These are phyloP conservation scores for Flaveria sonorensis DNA, from an alignment of 129 eudicot genomes.

Conservation along the genomic window DNA sequence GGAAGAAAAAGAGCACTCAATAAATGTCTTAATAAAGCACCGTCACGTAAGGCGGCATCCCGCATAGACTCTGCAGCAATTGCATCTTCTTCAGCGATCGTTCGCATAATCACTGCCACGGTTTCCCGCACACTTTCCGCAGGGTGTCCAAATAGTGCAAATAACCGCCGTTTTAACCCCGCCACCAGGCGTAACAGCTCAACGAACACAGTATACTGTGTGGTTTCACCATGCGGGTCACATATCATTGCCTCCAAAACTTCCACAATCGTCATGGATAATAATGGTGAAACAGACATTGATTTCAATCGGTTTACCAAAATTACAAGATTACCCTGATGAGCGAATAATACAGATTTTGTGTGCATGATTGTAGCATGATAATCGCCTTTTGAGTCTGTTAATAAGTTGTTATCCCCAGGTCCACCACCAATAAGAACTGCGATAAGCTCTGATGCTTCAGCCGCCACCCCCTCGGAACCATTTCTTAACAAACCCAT, in stretches of 20 bases:
- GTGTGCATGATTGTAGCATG: constrained; percentile 97
- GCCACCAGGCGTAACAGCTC: constrained; percentile 92
- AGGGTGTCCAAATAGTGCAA: constrained; percentile 94
- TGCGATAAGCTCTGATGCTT: constrained; percentile 85
- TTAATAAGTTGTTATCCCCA: constrained; percentile 58
- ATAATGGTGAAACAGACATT: constrained; percentile 81
- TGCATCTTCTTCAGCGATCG: constrained; percentile 98
- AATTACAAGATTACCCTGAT: constrained; percentile 66
- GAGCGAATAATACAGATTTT: constrained; percentile 82
- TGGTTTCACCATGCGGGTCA: constrained; percentile 94
- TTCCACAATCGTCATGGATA: constrained; percentile 91
- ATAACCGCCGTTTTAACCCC: constrained; percentile 83
- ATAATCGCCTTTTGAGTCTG: constrained; percentile 89
- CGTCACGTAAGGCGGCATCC: constrained; percentile 99
- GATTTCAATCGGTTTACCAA: constrained; percentile 91
- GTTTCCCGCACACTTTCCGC: constrained; percentile 96
- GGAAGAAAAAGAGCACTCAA: constrained; percentile 81
- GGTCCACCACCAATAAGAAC: constrained; percentile 95
- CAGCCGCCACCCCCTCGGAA: constrained; percentile 91
- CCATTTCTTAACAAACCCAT: constrained; percentile 98
- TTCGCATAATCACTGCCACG: constrained; percentile 94
- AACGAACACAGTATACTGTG: constrained; percentile 88
- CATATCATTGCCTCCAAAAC: constrained; percentile 98
- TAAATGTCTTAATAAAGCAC: constrained; percentile 90
- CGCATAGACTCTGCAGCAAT: constrained; percentile 99